These are phyloP conservation scores for Kluyveromyces aestuarii DNA, from an alignment of 805 yeast genomes.

Conservation along the genomic window DNA sequence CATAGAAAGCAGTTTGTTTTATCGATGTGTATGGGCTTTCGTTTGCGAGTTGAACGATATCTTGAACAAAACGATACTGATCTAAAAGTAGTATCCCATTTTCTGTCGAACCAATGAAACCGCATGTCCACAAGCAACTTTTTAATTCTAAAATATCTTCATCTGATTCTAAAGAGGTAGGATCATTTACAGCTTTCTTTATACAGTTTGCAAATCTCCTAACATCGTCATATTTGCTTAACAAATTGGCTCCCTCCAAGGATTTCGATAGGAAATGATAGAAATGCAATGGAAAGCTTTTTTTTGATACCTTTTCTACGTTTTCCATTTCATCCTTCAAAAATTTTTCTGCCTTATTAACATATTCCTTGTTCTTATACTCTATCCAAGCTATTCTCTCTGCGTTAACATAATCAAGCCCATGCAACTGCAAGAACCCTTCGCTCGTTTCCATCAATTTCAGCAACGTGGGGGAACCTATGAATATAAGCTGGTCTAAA, in stretches of 20 bases:
- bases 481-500: constrained; percentile 37
- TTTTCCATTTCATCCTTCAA: constrained; percentile 15
- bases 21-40: constrained; percentile 47
- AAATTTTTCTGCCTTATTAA: constrained; percentile 37
- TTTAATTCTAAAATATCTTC: constrained; percentile 44
- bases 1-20: constrained; percentile 69
- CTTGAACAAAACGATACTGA: constrained; percentile 40
- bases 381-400: constrained; percentile 66
- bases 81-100: constrained; percentile 58
- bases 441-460: constrained; percentile 53
- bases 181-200: constrained; percentile 15
- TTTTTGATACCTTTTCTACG: constrained; percentile 2
- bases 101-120: constrained; percentile 67
- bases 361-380: constrained; percentile 38
- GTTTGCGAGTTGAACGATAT: constrained; percentile 43
- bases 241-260: constrained; percentile 62
- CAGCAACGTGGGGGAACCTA: constrained; percentile 49
- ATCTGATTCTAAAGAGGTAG: constrained; percentile 1
- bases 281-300: constrained; percentile 51
- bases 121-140: constrained; percentile 80
- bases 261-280: constrained; percentile 76
- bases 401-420: constrained; percentile 47
- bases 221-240: constrained; percentile 43
- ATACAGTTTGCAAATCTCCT: constrained; percentile 31
- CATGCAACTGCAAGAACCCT: constrained; percentile 62